These are phyloP conservation scores for Teratosphaeria epicoccoides DNA, from an alignment of 2,329 filamentous ascomycete genomes.

Conservation along the genomic window DNA sequence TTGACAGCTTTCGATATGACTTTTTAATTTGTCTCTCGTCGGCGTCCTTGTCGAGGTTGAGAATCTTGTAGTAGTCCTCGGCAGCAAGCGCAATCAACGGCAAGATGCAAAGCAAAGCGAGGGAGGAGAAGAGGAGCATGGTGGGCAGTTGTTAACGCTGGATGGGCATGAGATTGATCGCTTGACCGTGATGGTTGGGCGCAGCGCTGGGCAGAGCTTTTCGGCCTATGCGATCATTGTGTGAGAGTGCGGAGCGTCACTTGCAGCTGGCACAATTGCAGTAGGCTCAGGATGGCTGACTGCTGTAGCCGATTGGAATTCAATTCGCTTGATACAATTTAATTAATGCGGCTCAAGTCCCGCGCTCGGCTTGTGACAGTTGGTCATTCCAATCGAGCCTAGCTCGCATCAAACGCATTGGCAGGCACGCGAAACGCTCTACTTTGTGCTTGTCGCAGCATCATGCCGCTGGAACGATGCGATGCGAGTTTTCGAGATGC, in stretches of 20 bases:
- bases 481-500: too few species aligned
- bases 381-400: neutral
- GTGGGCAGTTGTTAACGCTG: constrained; percentile 3
- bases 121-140: constrained; percentile 35
- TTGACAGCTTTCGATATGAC: constrained; percentile 82
- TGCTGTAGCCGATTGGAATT: neutral
- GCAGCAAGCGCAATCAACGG: constrained; percentile 35
- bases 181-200: neutral
- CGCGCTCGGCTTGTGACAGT: neutral
- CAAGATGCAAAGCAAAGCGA: constrained; percentile 34
- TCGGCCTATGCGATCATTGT: too few species aligned
- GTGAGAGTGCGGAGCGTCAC: too few species aligned
- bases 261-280: neutral
- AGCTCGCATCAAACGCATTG: neutral
- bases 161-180: neutral
- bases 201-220: neutral
- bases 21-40: constrained; percentile 84
- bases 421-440: too few species aligned
- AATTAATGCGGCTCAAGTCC: neutral
- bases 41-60: constrained; percentile 69
- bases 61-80: constrained; percentile 75
- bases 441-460: too few species aligned
- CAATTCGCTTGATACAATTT: neutral
- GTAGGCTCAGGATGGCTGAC: neutral
- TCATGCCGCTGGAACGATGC: too few species aligned